Conservation (phyloP, 1,284 basidiomycete genomes). For the Cronartium quercuum region DNA sequence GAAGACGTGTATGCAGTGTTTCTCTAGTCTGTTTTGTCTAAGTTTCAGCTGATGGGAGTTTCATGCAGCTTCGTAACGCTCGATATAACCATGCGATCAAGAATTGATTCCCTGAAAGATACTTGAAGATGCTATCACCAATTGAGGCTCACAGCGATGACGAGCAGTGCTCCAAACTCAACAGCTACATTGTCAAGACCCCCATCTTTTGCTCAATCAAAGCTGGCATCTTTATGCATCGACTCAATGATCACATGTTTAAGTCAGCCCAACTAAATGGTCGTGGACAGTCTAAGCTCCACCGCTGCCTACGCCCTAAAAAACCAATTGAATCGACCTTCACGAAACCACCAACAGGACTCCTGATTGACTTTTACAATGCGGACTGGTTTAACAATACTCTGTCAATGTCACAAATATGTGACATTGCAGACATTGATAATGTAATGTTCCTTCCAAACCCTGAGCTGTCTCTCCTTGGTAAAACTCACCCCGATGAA, state of each 20-base stretch:
- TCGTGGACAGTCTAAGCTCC: neutral
- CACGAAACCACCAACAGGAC: neutral
- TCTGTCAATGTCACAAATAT: too few species aligned
- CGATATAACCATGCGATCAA: too few species aligned
- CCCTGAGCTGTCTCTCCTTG: too few species aligned
- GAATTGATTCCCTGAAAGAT: neutral
- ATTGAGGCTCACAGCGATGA: slow-evolving; percentile 1
- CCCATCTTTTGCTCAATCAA: neutral
- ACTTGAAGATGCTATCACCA: neutral
- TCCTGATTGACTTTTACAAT: slow-evolving; percentile 3
- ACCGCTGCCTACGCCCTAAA: neutral
- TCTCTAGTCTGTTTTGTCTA: too few species aligned
- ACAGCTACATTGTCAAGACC: slow-evolving; percentile 5
- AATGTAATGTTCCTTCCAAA: too few species aligned
- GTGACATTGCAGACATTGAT: too few species aligned
- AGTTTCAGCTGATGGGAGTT: too few species aligned
- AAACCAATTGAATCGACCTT: neutral
- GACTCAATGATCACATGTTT: neutral
- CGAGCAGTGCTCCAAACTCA: neutral
- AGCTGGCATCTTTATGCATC: neutral
- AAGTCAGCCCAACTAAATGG: neutral
- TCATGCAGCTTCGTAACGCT: too few species aligned
- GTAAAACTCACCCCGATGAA: too few species aligned
- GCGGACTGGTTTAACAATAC: slow-evolving; percentile 3
- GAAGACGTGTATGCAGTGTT: too few species aligned